Conservation (phyloP, 305 asterid genomes). For the Vinca major region DNA sequence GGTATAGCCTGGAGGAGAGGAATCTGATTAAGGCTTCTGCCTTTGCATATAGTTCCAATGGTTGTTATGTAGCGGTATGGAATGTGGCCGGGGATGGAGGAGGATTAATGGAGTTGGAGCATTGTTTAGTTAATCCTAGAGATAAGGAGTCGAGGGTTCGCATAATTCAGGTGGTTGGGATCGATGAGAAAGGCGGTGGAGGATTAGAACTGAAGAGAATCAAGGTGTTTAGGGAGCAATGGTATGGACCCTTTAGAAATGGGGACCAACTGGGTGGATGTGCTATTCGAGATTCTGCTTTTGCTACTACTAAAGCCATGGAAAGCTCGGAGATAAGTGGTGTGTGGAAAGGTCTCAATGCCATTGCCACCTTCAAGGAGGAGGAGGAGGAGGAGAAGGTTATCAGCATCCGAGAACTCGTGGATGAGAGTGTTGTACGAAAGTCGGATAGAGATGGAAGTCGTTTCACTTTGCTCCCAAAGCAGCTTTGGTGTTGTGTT, state of each 20-base stretch:
- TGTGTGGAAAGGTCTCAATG: conserved; percentile 47
- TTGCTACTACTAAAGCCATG: conserved; percentile 66
- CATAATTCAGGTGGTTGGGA: conserved; percentile 41
- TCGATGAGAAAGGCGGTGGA: conserved; percentile 8
- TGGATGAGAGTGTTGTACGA: conserved; percentile 8
- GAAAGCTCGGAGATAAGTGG: conserved; percentile 38
- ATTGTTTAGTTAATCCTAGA: conserved; percentile 61
- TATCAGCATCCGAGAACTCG: conserved; percentile 39
- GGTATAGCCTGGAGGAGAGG: conserved; percentile 39
- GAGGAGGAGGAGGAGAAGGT: conserved; percentile 20
- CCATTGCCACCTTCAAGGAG: conserved; percentile 31
- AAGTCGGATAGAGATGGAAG: conserved; percentile 37
- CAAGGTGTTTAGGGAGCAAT: conserved; percentile 65
- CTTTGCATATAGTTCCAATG: conserved; percentile 52
- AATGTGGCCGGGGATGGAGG: conserved; percentile 12
- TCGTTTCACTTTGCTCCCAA: conserved; percentile 55
- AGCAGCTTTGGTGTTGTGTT: conserved; percentile 67
- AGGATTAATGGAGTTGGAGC: conserved; percentile 42
- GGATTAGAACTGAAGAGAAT: conserved; percentile 31
- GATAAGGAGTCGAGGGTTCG: conserved; percentile 57
- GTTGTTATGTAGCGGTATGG: conserved; percentile 72
- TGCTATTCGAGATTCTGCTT: conserved; percentile 72
- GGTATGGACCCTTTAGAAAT: conserved; percentile 90
- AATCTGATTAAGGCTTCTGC: conserved; percentile 17
- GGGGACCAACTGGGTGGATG: conserved; percentile 98